Evolutionary conservation across 768 basidiomycete species (phyloP).

Genomic region (Cystobasidiopsis lactophilus): DNA sequence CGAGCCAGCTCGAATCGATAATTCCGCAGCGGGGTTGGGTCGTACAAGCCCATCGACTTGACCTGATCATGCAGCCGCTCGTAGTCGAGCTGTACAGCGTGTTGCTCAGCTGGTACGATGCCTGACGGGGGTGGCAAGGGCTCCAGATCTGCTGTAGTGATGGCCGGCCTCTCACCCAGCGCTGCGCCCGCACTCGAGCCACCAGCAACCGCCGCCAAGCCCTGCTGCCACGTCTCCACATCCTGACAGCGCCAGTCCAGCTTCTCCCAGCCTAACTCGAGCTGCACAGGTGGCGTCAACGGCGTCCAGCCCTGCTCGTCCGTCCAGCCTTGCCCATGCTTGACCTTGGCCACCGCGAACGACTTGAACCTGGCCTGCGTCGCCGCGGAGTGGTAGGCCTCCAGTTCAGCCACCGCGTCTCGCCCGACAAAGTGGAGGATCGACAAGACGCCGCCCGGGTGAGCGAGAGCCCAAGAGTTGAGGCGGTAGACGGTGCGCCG

Average conservation of each 20-base stretch:
- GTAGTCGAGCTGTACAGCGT: constrained; percentile 5
- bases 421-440: constrained; percentile 87
- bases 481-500: constrained; percentile 9
- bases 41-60: constrained; percentile 56
- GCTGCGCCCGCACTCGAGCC: background rate
- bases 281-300: constrained; percentile 61
- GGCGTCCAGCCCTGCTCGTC: constrained; percentile 37
- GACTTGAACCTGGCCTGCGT: constrained; percentile 35
- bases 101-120: constrained; percentile 16
- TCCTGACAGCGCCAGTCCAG: constrained; percentile 34
- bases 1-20: constrained; percentile 76
- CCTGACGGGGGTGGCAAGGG: constrained; percentile 14
- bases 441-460: constrained; percentile 73
- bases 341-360: constrained; percentile 50
- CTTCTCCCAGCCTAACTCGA: constrained; percentile 42
- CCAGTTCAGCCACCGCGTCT: constrained; percentile 83
- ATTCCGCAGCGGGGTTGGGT: constrained; percentile 48
- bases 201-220: background rate
- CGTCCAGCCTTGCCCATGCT: constrained; percentile 18
- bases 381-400: constrained; percentile 58
- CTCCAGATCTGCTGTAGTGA: constrained; percentile 20
- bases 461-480: constrained; percentile 39
- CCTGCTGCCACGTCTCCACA: constrained; percentile 24
- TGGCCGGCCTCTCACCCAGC: constrained; percentile 5
- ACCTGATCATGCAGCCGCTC: constrained; percentile 45